Percentiles rank a stretch among this genome's conserved stretches.
These are phyloP conservation scores for Periconia sp. DNA, from an alignment of 2,329 filamentous ascomycete species.

Conservation along the genomic window DNA sequence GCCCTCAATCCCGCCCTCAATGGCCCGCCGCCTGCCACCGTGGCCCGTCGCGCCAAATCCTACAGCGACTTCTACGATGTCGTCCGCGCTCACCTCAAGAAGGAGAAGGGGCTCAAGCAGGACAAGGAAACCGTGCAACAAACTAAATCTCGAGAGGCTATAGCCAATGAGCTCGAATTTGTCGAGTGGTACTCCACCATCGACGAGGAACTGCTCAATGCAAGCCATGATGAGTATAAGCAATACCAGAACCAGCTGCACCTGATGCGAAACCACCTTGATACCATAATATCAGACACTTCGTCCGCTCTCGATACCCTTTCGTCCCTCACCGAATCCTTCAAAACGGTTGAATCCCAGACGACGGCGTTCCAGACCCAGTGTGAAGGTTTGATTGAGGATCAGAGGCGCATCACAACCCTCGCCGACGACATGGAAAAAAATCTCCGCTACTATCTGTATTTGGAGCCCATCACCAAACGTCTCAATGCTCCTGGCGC, in stretches of 20 bases:
- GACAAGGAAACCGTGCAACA: slow-evolving; percentile 18
- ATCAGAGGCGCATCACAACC: slow-evolving; percentile 76
- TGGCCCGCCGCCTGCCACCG: slow-evolving; percentile 66
- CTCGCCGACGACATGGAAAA: slow-evolving; percentile 83
- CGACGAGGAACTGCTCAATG: slow-evolving; percentile 71
- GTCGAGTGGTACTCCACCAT: slow-evolving; percentile 60
- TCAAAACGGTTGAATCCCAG: slow-evolving; percentile 83
- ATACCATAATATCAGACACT: slow-evolving; percentile 75
- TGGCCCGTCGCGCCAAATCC: slow-evolving; percentile 71
- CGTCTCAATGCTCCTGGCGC: slow-evolving; percentile 91
- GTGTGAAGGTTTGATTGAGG: slow-evolving; percentile 82
- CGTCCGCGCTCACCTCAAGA: slow-evolving; percentile 59
- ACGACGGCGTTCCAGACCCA: slow-evolving; percentile 91
- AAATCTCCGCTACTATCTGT: slow-evolving; percentile 92
- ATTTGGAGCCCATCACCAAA: slow-evolving; percentile 86
- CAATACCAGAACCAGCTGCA: slow-evolving; percentile 80
- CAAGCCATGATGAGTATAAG: slow-evolving; percentile 84
- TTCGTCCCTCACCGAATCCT: slow-evolving; percentile 78
- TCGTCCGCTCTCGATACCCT: slow-evolving; percentile 74
- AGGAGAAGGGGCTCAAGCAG: slow-evolving; percentile 43
- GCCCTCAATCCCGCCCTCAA: slow-evolving; percentile 42
- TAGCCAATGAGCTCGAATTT: slow-evolving; percentile 63
- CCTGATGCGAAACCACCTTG: slow-evolving; percentile 79
- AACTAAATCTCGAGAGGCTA: slow-evolving; percentile 38
- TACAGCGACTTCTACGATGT: slow-evolving; percentile 75